phyloP scores from a whole-genome alignment of 2,329 filamentous ascomycete species.

The Aureobasidium sp. region DNA sequence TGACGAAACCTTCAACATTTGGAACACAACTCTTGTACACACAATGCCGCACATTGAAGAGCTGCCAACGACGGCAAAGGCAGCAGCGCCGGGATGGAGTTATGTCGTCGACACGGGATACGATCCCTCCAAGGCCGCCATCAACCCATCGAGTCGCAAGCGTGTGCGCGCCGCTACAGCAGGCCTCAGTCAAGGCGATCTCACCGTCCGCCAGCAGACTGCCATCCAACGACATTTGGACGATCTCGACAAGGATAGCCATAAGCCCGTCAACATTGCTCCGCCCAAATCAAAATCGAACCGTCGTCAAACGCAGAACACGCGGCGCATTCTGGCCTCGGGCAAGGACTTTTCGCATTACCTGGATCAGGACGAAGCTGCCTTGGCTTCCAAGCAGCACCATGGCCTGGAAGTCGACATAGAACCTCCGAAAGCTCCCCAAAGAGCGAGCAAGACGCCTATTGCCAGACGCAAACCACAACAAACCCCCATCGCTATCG shows the following conservation, averaged over 20 bases:
- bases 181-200: slow-evolving; percentile 29
- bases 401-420: slow-evolving; percentile 17
- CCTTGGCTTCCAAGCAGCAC: slow-evolving; percentile 30
- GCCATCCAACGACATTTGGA: slow-evolving; percentile 75
- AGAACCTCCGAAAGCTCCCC: slow-evolving; percentile 7
- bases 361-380: slow-evolving; percentile 68
- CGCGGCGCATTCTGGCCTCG: slow-evolving; percentile 68
- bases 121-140: slow-evolving; percentile 46
- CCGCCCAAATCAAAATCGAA: slow-evolving; percentile 47
- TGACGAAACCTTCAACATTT: background rate
- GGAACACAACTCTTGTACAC: background rate
- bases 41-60: slow-evolving; percentile 65
- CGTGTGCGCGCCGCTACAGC: slow-evolving; percentile 51
- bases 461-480: slow-evolving; percentile 22
- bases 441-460: slow-evolving; percentile 28
- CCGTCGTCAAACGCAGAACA: slow-evolving; percentile 52
- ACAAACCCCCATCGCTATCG: slow-evolving; percentile 32
- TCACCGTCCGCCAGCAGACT: slow-evolving; percentile 72
- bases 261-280: slow-evolving; percentile 50
- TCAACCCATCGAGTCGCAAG: slow-evolving; percentile 53
- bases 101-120: slow-evolving; percentile 72
- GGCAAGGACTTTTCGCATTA: slow-evolving; percentile 81
- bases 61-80: slow-evolving; percentile 55
- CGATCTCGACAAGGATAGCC: slow-evolving; percentile 68
- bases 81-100: slow-evolving; percentile 79